Base-by-base conservation (phyloP, 1,284 basidiomycete species). In the Fomitiporia mediterranea region DNA sequence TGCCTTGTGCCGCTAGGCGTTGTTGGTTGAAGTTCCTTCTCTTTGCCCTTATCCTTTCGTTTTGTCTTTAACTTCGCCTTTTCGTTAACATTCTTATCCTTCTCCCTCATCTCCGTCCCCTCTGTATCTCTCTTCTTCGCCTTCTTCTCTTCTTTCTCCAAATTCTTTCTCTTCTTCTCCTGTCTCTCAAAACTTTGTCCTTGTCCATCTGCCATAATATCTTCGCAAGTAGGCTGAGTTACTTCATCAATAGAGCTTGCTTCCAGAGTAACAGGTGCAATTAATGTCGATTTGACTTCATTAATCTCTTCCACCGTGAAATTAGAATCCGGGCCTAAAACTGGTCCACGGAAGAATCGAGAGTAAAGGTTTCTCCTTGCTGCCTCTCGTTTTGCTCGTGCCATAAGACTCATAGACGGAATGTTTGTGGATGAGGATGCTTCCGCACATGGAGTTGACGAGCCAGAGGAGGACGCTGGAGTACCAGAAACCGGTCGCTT, bases 321-420 rank as follows among this genome's bases (percentile, higher is more conserved):
- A 15, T 43, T 35, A 55, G 53, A n/a, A 56, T 82, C 76, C 8
- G 79, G 76, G 4, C 78, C 75, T 49, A 86, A 67, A 37, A 86
- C 70, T 34, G 88, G 78, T 0, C 92, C 92, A 21, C 86, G 80
- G 65, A 89, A 86, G 69, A 96, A 96, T 53, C 78, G 77, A 1
- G 89, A 79, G 68, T 96, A 96, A 1, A 96, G 75, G 30, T 77
- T 78, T 27, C 81, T 74, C 56, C 79, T 80, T 0, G 92, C 93
- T 13, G 88, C 81, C 63, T 93, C 89, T 53, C 85, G 77, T 68
- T 92, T 91, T 4, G 88, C 86, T 1, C 75, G 69, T 0, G 83
- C 78, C 53, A 91, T 69, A 9, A 92, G 72, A 59, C 75, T 83
- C 21, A 80, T 66, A 44, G 73, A 75, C 39, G 67, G 59, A 30